phyloP scores from a whole-genome alignment of 306 rosid species.

The Quercus agrifolia region DNA sequence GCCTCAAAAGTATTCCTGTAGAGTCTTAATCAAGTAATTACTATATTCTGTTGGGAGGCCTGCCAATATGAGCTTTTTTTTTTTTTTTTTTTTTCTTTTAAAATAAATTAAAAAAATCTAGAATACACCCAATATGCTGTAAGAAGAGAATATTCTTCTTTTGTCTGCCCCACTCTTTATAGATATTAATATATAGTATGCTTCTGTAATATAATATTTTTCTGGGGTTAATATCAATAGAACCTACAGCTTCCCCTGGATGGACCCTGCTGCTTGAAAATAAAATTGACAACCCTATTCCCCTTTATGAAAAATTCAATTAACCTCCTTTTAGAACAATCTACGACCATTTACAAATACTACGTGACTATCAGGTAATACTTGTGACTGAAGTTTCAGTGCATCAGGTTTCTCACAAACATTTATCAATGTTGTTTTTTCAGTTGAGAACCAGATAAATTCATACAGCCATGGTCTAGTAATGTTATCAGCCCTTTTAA shows the following conservation, averaged over 20 bases:
- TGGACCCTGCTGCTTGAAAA: background rate
- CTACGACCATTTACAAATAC: background rate
- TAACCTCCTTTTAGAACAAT: background rate
- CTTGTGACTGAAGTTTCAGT: background rate
- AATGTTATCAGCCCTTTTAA: background rate
- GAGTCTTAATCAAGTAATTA: too few species aligned
- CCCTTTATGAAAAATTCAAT: background rate
- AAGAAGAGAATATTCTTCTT: too few species aligned
- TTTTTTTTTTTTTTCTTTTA: too few species aligned
- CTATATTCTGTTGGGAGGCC: too few species aligned
- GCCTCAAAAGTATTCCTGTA: too few species aligned
- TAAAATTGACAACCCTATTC: background rate
- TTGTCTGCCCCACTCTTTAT: too few species aligned
- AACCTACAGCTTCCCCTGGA: background rate
- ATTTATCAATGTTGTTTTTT: background rate
- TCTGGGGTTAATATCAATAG: too few species aligned
- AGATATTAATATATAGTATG: too few species aligned
- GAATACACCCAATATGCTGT: too few species aligned
- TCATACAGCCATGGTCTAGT: background rate
- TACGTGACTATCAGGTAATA: background rate
- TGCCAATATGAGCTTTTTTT: too few species aligned
- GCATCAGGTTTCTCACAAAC: background rate
- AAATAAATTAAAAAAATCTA: too few species aligned
- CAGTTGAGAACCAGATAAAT: background rate
- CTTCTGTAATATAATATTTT: too few species aligned